These are phyloP conservation scores for Myriosclerotinia duriaeana DNA, from an alignment of 2,329 filamentous ascomycete species.

Conservation along the genomic window DNA sequence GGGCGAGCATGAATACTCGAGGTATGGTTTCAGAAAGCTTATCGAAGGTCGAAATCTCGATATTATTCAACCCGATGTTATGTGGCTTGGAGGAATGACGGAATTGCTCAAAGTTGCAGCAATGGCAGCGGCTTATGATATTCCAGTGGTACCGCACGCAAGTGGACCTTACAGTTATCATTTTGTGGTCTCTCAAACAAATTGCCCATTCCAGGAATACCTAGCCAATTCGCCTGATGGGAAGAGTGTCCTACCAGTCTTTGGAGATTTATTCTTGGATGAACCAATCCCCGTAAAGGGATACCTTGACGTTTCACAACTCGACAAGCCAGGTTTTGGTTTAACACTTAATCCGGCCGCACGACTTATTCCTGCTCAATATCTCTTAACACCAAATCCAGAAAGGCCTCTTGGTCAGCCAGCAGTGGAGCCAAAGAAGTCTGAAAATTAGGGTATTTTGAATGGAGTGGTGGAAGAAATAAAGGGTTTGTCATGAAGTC, in stretches of 20 bases:
- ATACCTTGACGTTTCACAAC: slow-evolving; percentile 72
- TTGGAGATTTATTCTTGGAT: slow-evolving; percentile 85
- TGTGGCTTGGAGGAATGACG: slow-evolving; percentile 94
- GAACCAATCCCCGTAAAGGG: slow-evolving; percentile 86
- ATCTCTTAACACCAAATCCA: slow-evolving; percentile 68
- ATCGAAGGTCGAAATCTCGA: slow-evolving; percentile 89
- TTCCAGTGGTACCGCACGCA: slow-evolving; percentile 92
- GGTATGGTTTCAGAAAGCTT: slow-evolving; percentile 92
- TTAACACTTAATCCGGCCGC: slow-evolving; percentile 77
- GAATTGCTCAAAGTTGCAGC: slow-evolving; percentile 87
- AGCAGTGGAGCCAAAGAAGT: slow-evolving; percentile 27
- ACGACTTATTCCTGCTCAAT: slow-evolving; percentile 73
- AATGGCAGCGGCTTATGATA: slow-evolving; percentile 88
- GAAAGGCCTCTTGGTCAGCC: slow-evolving; percentile 45
- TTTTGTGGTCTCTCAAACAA: slow-evolving; percentile 89
- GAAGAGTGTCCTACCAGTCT: slow-evolving; percentile 85
- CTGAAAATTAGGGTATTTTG: slow-evolving; percentile 41
- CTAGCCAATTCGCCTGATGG: slow-evolving; percentile 90
- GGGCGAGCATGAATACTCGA: slow-evolving; percentile 91
- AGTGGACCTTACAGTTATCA: slow-evolving; percentile 95
- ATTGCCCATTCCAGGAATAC: slow-evolving; percentile 94
- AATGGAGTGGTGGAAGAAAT: slow-evolving; percentile 37
- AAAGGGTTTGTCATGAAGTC: slow-evolving; percentile 33
- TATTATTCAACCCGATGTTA: slow-evolving; percentile 93
- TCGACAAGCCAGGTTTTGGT: slow-evolving; percentile 90